A percentile compares a stretch with the other conserved stretches of the same genome.
Evolutionary conservation across 2,329 filamentous ascomycete species (phyloP).

Genomic region (Pseudopithomyces chartarum): DNA sequence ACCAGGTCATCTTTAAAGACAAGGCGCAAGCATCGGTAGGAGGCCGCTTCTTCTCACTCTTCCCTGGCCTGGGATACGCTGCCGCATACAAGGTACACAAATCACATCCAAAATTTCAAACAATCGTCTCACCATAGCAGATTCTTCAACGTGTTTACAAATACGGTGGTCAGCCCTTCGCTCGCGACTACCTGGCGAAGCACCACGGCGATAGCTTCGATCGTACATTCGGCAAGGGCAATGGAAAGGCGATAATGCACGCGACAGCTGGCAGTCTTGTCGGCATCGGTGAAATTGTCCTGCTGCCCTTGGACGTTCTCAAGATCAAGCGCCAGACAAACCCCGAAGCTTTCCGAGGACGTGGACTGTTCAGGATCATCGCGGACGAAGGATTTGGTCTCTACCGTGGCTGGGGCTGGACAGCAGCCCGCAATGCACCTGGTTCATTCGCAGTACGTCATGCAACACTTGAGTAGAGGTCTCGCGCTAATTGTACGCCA

Average conservation of each 20-base stretch:
- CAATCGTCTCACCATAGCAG: slow-evolving; percentile 45
- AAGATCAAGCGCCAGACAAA: slow-evolving; percentile 99
- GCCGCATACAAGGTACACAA: slow-evolving; percentile 85
- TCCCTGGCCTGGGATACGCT: slow-evolving; percentile 95
- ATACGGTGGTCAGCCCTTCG: slow-evolving; percentile 95
- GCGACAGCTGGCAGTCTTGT: slow-evolving; percentile 94
- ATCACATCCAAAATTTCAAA: not conserved
- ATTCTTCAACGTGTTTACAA: slow-evolving; percentile 97
- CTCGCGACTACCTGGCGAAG: slow-evolving; percentile 81
- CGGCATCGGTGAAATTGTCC: slow-evolving; percentile 94
- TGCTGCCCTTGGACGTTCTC: slow-evolving; percentile 92
- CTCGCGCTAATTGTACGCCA: slow-evolving; percentile 45
- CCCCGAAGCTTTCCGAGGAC: slow-evolving; percentile 94
- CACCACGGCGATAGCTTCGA: slow-evolving; percentile 87
- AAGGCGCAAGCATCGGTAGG: slow-evolving; percentile 72
- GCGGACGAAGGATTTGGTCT: slow-evolving; percentile 93
- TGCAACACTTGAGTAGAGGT: not conserved
- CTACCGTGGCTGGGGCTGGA: slow-evolving; percentile 97
- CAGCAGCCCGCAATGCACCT: slow-evolving; percentile 92
- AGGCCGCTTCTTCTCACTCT: slow-evolving; percentile 90
- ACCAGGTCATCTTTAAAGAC: slow-evolving; percentile 92
- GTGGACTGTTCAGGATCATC: slow-evolving; percentile 87
- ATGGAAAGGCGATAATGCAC: slow-evolving; percentile 97
- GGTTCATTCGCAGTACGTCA: slow-evolving; percentile 88
- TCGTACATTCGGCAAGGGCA: slow-evolving; percentile 89